phyloP scores from a whole-genome alignment of 441 rosid genomes.

The Populus hybrid region DNA sequence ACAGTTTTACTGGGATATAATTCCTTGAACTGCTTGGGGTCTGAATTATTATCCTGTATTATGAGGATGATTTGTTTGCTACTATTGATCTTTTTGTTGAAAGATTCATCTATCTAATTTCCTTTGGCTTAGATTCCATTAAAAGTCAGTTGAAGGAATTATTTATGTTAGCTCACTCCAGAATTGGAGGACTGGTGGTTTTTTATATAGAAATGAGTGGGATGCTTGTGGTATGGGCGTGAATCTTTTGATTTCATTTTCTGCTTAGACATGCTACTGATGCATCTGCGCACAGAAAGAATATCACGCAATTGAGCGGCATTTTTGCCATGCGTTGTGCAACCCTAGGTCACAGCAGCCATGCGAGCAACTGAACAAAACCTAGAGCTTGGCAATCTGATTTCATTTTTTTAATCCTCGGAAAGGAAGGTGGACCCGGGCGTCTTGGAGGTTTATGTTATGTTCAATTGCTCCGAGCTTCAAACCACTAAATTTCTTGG shows the following conservation, averaged over 20 bases:
- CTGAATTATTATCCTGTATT: constrained; percentile 4
- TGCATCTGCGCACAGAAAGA: not conserved
- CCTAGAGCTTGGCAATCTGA: too few species aligned
- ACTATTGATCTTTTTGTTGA: not conserved
- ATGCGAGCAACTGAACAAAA: too few species aligned
- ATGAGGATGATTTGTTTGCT: not conserved
- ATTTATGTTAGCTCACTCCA: not conserved
- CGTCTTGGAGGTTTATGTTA: too few species aligned
- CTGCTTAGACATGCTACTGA: not conserved
- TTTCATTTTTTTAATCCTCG: too few species aligned
- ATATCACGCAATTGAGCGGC: too few species aligned
- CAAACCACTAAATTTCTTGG: too few species aligned
- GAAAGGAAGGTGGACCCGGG: too few species aligned
- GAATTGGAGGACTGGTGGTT: not conserved
- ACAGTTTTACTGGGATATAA: constrained; percentile 3
- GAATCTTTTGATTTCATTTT: not conserved
- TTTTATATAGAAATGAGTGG: not conserved
- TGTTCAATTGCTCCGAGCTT: too few species aligned
- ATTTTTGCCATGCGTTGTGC: too few species aligned
- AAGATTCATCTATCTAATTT: not conserved
- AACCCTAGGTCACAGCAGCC: too few species aligned
- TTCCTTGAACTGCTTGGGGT: constrained; percentile 15
- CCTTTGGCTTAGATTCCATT: not conserved
- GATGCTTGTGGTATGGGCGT: not conserved
- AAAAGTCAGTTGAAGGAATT: not conserved